Percentiles rank a stretch among this genome's conserved stretches.
phyloP scores from a whole-genome alignment of 2,329 filamentous ascomycete genomes.

The Phaeophleospora eucalypticola region DNA sequence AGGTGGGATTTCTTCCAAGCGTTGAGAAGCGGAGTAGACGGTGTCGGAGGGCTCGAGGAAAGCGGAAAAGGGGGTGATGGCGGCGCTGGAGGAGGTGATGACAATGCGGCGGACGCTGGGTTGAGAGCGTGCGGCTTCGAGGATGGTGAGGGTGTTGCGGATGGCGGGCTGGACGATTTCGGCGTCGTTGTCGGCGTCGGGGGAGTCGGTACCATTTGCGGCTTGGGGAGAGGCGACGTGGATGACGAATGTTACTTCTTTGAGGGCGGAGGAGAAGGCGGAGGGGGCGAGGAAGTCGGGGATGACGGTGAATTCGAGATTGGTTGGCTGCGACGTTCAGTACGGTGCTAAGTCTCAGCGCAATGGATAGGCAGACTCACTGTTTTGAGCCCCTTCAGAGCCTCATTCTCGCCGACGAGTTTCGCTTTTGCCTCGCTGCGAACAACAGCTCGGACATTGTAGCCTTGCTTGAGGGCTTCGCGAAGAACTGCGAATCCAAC shows the following conservation, averaged over 20 bases:
- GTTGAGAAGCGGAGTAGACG: conserved; percentile 10
- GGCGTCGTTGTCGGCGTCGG: conserved; percentile 1
- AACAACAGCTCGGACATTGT: conserved; percentile 37
- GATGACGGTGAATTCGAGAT: conserved; percentile 3
- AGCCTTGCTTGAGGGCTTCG: conserved; percentile 33
- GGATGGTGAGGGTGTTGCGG: conserved; percentile 36
- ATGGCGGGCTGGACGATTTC: conserved; percentile 26
- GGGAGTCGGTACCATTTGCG: not conserved
- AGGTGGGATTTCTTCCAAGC: conserved; percentile 11
- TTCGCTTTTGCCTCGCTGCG: conserved; percentile 33
- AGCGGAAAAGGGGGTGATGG: conserved; percentile 15
- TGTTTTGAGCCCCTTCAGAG: not conserved
- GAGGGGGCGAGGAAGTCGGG: conserved; percentile 27
- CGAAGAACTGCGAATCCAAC: conserved; percentile 36
- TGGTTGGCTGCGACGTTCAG: not conserved
- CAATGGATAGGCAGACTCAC: not conserved
- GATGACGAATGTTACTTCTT: conserved; percentile 7
- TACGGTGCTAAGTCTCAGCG: no score
- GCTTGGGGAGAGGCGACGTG: conserved; percentile 6
- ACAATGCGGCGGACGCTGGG: conserved; percentile 39
- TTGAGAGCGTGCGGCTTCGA: conserved; percentile 36
- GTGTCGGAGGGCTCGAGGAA: conserved; percentile 7
- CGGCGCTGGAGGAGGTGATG: conserved; percentile 35
- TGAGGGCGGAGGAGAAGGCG: conserved; percentile 2
- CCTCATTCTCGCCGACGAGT: conserved; percentile 21